Conservation (phyloP, 2,329 filamentous ascomycete species). For the Ceratocystis eucalypticola region DNA sequence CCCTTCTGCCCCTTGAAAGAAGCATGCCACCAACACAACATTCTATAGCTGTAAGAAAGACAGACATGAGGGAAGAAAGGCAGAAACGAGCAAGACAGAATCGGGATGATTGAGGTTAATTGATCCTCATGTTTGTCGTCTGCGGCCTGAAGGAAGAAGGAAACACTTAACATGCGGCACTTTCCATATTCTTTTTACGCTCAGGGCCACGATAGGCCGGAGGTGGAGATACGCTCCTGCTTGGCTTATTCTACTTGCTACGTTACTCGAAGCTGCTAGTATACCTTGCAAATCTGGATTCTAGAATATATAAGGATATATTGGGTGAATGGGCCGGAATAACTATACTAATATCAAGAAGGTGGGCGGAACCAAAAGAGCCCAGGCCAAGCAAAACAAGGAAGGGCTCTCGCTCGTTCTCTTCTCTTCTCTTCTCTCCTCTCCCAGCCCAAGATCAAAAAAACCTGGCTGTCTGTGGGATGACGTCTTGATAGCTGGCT, state of each 20-base stretch:
- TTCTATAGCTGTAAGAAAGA: background rate
- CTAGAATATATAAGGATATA: too few relatives aligned
- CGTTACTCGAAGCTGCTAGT: too few relatives aligned
- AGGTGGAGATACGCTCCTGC: background rate
- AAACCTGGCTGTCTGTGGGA: background rate
- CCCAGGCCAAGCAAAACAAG: too few relatives aligned
- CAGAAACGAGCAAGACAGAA: background rate
- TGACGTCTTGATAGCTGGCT: background rate
- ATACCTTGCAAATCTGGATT: too few relatives aligned
- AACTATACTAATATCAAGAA: too few relatives aligned
- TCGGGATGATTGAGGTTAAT: slow-evolving; percentile 6
- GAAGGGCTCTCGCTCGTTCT: background rate
- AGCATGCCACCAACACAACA: background rate
- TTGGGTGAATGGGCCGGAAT: too few relatives aligned
- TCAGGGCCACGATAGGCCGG: background rate
- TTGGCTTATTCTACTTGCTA: background rate
- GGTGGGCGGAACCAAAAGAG: too few relatives aligned
- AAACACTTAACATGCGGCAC: too few relatives aligned
- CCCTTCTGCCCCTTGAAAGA: background rate
- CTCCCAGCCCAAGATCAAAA: background rate
- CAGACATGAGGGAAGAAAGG: background rate
- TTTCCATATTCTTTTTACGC: too few relatives aligned
- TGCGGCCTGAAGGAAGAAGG: background rate
- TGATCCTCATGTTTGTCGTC: slow-evolving; percentile 1
- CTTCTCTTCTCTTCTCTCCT: background rate